These are phyloP conservation scores for Tolypocladium sp. DNA, from an alignment of 2,329 filamentous ascomycete genomes.

Conservation along the genomic window DNA sequence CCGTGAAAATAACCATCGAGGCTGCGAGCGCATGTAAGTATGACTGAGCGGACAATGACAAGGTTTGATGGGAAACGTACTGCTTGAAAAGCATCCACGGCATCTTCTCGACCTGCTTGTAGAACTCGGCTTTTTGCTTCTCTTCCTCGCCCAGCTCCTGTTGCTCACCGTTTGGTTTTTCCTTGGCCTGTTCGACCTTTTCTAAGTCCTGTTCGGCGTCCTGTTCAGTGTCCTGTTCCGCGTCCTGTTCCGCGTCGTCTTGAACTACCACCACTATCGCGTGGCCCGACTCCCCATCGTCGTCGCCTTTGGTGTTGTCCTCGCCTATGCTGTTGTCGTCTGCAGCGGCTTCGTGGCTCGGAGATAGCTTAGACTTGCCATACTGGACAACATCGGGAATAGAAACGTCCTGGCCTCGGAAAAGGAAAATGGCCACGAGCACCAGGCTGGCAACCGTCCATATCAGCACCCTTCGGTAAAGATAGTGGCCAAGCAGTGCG, in stretches of 20 bases:
- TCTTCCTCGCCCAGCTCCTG: conserved; percentile 16
- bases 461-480: conserved; percentile 42
- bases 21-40: conserved; percentile 31
- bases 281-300: background rate
- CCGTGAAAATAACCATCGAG: conserved; percentile 76
- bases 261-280: background rate
- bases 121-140: conserved; percentile 15
- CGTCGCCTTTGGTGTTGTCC: background rate
- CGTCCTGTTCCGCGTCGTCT: background rate
- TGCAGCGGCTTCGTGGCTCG: background rate
- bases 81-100: conserved; percentile 31
- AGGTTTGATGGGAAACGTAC: conserved; percentile 13
- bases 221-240: background rate
- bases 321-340: background rate
- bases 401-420: conserved; percentile 18
- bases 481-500: conserved; percentile 38
- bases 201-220: background rate
- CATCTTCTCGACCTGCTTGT: conserved; percentile 21
- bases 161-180: conserved; percentile 9
- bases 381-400: conserved; percentile 3
- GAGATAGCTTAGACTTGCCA: background rate
- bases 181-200: conserved; percentile 3
- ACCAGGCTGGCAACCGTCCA: conserved; percentile 35
- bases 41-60: background rate
- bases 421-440: conserved; percentile 31